These are phyloP conservation scores for Kwoniella sp. DNA, from an alignment of 768 basidiomycete species.

Conservation along the genomic window DNA sequence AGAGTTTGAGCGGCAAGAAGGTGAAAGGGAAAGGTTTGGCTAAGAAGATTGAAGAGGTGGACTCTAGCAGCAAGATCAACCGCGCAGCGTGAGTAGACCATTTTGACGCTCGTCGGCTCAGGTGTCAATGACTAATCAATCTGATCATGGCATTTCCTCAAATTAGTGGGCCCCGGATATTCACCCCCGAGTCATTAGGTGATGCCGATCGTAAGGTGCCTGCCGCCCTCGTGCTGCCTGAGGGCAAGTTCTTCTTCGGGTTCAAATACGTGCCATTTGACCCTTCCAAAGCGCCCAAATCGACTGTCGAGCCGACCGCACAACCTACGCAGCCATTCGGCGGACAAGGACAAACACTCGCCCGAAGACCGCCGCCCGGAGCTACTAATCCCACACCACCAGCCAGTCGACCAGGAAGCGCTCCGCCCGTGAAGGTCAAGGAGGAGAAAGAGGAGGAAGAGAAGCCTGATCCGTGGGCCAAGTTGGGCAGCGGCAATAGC, in stretches of 20 bases:
- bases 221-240: constrained; percentile 83
- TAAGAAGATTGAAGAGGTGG: constrained; percentile 76
- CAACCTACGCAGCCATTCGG: constrained; percentile 19
- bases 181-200: constrained; percentile 78
- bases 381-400: constrained; percentile 16
- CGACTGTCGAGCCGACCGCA: constrained; percentile 28
- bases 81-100: constrained; percentile 75
- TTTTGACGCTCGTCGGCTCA: not conserved
- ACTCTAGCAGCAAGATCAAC: constrained; percentile 81
- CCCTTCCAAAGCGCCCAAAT: constrained; percentile 48
- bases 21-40: constrained; percentile 93
- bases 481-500: constrained; percentile 54
- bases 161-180: constrained; percentile 77
- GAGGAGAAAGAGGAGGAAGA: constrained; percentile 63
- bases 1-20: constrained; percentile 84
- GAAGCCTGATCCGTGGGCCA: constrained; percentile 57
- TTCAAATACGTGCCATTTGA: constrained; percentile 71
- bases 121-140: no score
- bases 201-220: constrained; percentile 73
- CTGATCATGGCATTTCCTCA: not conserved
- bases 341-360: constrained; percentile 21
- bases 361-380: constrained; percentile 5
- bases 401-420: not conserved
- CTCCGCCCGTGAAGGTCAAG: constrained; percentile 54
- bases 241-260: constrained; percentile 95